These are phyloP conservation scores for Corchorus olitorius DNA, from an alignment of 345 rosid genomes.

Conservation along the genomic window DNA sequence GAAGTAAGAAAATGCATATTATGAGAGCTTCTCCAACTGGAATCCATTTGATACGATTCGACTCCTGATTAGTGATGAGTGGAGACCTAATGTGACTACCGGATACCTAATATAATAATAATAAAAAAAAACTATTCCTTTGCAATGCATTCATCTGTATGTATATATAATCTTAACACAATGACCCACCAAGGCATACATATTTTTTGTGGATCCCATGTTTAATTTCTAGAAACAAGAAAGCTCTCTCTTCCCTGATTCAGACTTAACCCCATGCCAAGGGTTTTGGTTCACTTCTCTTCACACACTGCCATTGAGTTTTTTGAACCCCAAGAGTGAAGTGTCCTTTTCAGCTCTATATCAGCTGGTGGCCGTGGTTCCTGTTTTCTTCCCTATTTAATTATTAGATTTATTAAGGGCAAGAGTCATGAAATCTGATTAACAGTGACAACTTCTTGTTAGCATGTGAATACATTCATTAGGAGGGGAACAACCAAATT, in stretches of 20 bases:
- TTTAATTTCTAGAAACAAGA: not conserved
- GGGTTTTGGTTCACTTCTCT: conserved; percentile 3
- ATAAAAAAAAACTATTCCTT: not conserved
- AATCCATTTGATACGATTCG: too few relatives aligned
- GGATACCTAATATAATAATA: too few relatives aligned
- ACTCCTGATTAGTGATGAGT: too few relatives aligned
- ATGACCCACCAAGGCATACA: not conserved
- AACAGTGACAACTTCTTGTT: conserved; percentile 13
- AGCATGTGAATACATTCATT: conserved; percentile 18
- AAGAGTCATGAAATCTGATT: conserved; percentile 7
- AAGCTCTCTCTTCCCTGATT: too few relatives aligned
- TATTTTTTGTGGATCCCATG: conserved; percentile 17
- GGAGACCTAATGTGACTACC: too few relatives aligned
- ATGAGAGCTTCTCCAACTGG: too few relatives aligned
- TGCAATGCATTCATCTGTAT: not conserved
- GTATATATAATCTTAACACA: not conserved
- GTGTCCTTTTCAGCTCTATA: not conserved
- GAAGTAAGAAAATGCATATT: too few relatives aligned
- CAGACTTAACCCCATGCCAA: not conserved
- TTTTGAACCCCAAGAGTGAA: conserved; percentile 13
- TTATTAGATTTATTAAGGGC: not conserved
- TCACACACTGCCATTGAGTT: not conserved
- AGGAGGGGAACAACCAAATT: conserved; percentile 1
- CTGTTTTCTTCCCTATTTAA: not conserved
- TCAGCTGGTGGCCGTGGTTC: not conserved